Evolutionary conservation across 352 stramenopile species (phyloP).

Genomic region (Phytopythium montanum): DNA sequence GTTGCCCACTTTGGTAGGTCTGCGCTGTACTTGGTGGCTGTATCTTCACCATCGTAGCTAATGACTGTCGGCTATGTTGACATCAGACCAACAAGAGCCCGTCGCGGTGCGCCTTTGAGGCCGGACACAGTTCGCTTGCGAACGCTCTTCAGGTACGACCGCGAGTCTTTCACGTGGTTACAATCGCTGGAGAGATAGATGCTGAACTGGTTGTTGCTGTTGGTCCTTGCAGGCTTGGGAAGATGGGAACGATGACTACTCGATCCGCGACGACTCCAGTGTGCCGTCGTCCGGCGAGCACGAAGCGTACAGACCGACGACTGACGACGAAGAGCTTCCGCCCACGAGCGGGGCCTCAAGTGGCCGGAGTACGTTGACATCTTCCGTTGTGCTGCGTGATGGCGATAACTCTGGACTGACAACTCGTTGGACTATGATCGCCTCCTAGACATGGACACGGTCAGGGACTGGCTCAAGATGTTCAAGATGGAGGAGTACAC

Average conservation of each 20-base stretch:
- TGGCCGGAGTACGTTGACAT: constrained; percentile 39
- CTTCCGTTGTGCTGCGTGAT: neutral
- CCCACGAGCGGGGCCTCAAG: constrained; percentile 21
- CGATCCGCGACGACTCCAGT: constrained; percentile 55
- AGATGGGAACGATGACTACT: constrained; percentile 88
- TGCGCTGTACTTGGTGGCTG: neutral
- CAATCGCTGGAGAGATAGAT: neutral
- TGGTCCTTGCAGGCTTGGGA: constrained; percentile 53
- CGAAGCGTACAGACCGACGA: constrained; percentile 12
- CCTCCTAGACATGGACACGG: constrained; percentile 66
- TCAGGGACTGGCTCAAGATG: constrained; percentile 82
- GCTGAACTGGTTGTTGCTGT: neutral
- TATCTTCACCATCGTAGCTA: constrained; percentile 5
- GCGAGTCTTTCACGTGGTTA: neutral
- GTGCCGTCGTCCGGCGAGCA: constrained; percentile 10
- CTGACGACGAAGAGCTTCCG: constrained; percentile 41
- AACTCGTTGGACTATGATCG: neutral
- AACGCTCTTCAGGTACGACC: constrained; percentile 54
- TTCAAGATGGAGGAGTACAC: constrained; percentile 89
- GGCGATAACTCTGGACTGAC: neutral
- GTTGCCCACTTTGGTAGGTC: constrained; percentile 59
- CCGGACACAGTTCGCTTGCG: constrained; percentile 72
- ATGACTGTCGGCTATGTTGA: constrained; percentile 6
- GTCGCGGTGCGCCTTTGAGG: constrained; percentile 84
- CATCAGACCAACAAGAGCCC: constrained; percentile 83